Conservation (phyloP, 2,329 filamentous ascomycete species). For the Monosporascus sp. region DNA sequence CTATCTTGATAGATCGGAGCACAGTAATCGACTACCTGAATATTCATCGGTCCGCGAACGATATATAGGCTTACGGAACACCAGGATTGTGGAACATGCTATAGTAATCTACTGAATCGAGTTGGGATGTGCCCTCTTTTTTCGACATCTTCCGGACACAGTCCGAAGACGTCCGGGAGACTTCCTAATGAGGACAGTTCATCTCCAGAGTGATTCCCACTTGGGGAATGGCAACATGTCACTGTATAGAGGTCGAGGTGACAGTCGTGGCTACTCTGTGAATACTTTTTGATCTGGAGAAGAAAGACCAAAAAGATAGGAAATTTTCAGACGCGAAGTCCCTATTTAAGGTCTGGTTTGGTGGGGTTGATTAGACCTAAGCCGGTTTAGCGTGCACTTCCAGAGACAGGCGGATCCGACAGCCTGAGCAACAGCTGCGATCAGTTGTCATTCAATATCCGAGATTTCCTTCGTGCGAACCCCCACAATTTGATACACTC, state of each 20-base stretch:
- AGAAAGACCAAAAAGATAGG: conserved; percentile 32
- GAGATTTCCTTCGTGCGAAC: too few relatives aligned
- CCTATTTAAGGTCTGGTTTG: conserved; percentile 4
- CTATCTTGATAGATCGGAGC: too few relatives aligned
- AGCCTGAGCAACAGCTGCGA: too few relatives aligned
- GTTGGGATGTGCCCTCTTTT: conserved; percentile 48
- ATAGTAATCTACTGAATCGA: neutral
- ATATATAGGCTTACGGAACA: too few relatives aligned
- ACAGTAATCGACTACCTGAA: too few relatives aligned
- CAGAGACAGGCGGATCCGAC: too few relatives aligned
- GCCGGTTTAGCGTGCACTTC: too few relatives aligned
- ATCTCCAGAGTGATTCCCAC: conserved; percentile 53
- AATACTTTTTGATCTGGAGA: conserved; percentile 58
- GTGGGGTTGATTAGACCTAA: neutral
- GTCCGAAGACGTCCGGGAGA: conserved; percentile 45
- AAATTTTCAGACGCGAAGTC: conserved; percentile 22
- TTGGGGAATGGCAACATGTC: conserved; percentile 55
- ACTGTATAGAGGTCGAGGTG: conserved; percentile 52
- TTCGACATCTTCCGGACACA: conserved; percentile 55
- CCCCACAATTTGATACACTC: too few relatives aligned
- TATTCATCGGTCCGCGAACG: too few relatives aligned
- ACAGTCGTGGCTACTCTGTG: conserved; percentile 60
- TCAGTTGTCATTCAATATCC: too few relatives aligned
- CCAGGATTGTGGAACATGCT: too few relatives aligned
- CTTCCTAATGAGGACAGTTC: conserved; percentile 59